Evolutionary conservation across 306 rosid genomes (phyloP), one percentile per base, ranked within the genome.

Genomic region (Trifolium repens): DNA sequence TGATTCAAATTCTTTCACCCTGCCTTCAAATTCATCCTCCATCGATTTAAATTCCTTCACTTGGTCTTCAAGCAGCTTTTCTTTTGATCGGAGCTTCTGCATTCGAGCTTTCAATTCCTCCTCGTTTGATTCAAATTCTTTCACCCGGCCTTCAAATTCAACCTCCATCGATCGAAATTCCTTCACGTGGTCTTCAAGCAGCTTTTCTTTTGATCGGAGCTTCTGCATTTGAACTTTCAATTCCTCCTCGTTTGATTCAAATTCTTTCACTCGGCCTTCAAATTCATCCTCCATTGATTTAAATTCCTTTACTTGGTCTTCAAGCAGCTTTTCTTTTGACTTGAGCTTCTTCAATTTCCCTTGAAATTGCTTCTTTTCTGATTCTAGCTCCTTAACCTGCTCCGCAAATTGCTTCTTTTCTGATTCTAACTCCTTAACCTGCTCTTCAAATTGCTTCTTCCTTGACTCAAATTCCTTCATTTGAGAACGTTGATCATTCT

Each of bases 391-490:
- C 59, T 26, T 16, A 26, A 12, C 11, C 5, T 7, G 8, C 1
- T 16, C 76, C 35, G 71, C 83, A 37, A 77, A 43, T 9, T 73
- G 43, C 34, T 44, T 77, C 24, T 14, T 15, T 16, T 69, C 49
- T 15, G 19, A 69, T 43, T 69, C 62, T 16, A n/a, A 47, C 62
- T 17, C 34, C 63, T 34, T 70, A 34, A 50, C 32, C 24, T 10
- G 32, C 13, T 13, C 62, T 16, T 69, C 74, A 50, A 50, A 52
- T 17, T 50, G 47, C 62, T 52, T 52, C 63, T 85, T 84, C 17
- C 43, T 69, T 57, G 60, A 63, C 40, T 67, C 81, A 71, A 79
- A 62, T 5, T 82, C 65, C 49, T 69, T 67, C 50, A 62, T 34
- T 22, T 64, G 40, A 14, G n/a, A 27, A 2, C 4, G 40, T 14